Evolutionary conservation across 345 rosid genomes (phyloP), one percentile per base, ranked within the genome.

Genomic region (Laguncularia racemosa): DNA sequence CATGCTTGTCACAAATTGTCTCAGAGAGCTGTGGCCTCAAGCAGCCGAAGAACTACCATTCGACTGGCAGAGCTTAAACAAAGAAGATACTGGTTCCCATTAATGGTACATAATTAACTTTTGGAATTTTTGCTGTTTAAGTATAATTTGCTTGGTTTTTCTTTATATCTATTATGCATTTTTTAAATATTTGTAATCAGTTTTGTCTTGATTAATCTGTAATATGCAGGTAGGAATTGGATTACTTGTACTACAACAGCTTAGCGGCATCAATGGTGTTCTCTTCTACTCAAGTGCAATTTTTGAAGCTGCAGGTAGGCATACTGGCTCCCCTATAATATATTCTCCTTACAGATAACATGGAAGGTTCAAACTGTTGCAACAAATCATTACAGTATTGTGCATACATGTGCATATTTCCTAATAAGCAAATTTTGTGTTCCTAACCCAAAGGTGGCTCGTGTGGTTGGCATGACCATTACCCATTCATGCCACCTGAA

Each of bases 221-320:
- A 15, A 58, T 40, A 48, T 71, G 74, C 81, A 93, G 99, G 79
- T 93, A 72, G 96, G 96, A 71, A 85, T 87, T 38, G 99, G 97
- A 50, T 69, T 93, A 69, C 97, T 93, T 73, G 50, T 81, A 49
- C 75, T 89, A 70, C 97, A 89, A 78, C 99, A 93, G 67, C 92
- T 89, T 40, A 73, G 82, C 66, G 99, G 99, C 65, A 76, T 82
- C 13, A 93, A 93, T 63, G 99, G 86, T 13, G 92, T 93, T 66
- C 72, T 89, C 2, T 93, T 89, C 71, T 93, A 93, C 73, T 89
- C 97, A 49, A 89, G 83, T 65, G 74, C 72, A 66, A 93, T 93
- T 55, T 93, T 93, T 76, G 80, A 60, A 74, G 55, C 82, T 78
- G 95, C 99, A 47, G 97, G 97, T 89, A 73, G 71, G 73, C n/a